These are phyloP conservation scores for Aureobasidium sp. DNA, from an alignment of 2,329 filamentous ascomycete genomes.

Conservation along the genomic window DNA sequence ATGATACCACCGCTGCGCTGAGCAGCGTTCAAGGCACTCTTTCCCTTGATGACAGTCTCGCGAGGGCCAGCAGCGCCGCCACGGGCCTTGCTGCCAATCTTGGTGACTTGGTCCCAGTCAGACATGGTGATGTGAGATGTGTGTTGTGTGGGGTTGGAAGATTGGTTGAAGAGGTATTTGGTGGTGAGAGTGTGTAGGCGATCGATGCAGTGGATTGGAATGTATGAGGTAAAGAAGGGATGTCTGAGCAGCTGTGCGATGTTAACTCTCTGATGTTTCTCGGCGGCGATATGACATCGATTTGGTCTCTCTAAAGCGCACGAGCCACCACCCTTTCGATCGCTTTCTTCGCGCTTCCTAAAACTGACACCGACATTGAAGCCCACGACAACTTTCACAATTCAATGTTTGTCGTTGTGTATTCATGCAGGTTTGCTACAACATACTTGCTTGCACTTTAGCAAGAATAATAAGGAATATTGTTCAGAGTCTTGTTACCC, in stretches of 20 bases:
- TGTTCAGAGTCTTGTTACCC: too few species aligned
- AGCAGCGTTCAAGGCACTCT: constrained; percentile 79
- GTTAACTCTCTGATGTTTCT: neutral
- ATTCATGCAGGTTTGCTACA: too few species aligned
- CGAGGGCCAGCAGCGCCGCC: constrained; percentile 59
- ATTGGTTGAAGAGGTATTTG: neutral
- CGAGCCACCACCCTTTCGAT: neutral
- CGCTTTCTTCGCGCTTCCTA: neutral
- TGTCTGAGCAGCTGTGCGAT: neutral
- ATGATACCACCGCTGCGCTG: constrained; percentile 70
- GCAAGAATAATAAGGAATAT: too few species aligned
- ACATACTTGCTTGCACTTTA: too few species aligned
- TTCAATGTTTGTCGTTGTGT: too few species aligned
- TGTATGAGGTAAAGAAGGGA: constrained; percentile 10
- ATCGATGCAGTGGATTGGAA: neutral
- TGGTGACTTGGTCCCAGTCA: constrained; percentile 84
- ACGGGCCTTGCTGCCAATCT: constrained; percentile 83
- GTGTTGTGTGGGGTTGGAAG: neutral
- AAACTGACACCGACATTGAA: neutral
- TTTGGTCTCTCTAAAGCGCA: neutral
- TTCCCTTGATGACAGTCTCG: constrained; percentile 85
- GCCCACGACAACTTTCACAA: too few species aligned
- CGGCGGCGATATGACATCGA: constrained; percentile 10
- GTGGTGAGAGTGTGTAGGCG: neutral
- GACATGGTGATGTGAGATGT: constrained; percentile 35